Percentiles rank a stretch among this genome's conserved stretches.
phyloP scores from a whole-genome alignment of 2,329 filamentous ascomycete genomes.

The Furcasterigmium furcatum region DNA sequence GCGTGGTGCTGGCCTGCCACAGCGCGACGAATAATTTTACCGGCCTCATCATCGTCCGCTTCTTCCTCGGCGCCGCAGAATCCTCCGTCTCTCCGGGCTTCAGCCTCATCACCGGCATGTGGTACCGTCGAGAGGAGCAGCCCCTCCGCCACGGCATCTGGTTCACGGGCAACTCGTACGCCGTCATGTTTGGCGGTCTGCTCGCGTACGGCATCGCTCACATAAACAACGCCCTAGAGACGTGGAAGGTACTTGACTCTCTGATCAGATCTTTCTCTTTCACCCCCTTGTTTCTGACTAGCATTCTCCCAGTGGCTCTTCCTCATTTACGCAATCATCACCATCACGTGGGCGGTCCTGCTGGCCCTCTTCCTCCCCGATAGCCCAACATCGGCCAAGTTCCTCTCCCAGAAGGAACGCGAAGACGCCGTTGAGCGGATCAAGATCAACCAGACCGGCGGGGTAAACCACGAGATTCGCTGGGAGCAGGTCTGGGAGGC shows the following conservation, averaged over 20 bases:
- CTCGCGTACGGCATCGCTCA: constrained; percentile 62
- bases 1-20: constrained; percentile 55
- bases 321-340: constrained; percentile 58
- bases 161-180: too few species aligned
- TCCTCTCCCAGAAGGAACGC: too few species aligned
- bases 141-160: constrained; percentile 24
- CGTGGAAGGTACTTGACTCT: constrained; percentile 50
- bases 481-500: constrained; percentile 7
- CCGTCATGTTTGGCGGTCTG: constrained; percentile 52
- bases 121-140: constrained; percentile 70
- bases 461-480: constrained; percentile 8
- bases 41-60: constrained; percentile 57
- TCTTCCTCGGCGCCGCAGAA: constrained; percentile 68
- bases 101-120: constrained; percentile 64
- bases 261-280: too few species aligned
- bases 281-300: too few species aligned
- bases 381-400: too few species aligned
- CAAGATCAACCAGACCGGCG: too few species aligned
- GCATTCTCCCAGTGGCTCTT: constrained; percentile 58
- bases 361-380: too few species aligned
- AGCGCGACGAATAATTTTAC: constrained; percentile 59
- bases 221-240: constrained; percentile 50
- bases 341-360: too few species aligned
- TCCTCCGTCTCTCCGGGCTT: constrained; percentile 67
- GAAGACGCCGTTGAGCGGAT: too few species aligned